Percentiles rank a stretch among this genome's conserved stretches.
Conservation (phyloP, 2,329 filamentous ascomycete species). For the Exophiala lecanii-corni region DNA sequence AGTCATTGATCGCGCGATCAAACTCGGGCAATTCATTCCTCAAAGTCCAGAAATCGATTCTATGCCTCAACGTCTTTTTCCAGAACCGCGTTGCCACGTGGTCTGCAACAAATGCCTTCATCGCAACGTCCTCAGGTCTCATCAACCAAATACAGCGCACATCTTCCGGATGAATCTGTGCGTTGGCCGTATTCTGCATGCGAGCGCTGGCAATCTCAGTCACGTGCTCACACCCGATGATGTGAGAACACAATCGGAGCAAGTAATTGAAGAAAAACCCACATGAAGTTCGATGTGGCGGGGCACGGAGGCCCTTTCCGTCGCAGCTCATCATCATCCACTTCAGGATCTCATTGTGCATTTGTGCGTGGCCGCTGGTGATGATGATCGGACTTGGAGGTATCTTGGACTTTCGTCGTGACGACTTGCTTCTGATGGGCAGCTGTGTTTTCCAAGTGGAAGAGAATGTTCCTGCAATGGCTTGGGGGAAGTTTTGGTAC, state of each 20-base stretch:
- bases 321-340: slow-evolving; percentile 23
- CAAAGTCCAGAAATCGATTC: slow-evolving; percentile 13
- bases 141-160: slow-evolving; percentile 14
- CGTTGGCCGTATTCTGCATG: slow-evolving; percentile 11
- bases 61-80: slow-evolving; percentile 12
- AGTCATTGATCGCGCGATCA: slow-evolving; percentile 11
- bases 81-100: slow-evolving; percentile 16
- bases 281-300: slow-evolving; percentile 5
- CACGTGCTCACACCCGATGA: slow-evolving; percentile 17
- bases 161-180: slow-evolving; percentile 22
- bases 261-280: slow-evolving; percentile 14
- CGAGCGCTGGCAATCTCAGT: slow-evolving; percentile 4
- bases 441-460: slow-evolving; percentile 11
- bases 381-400: slow-evolving; percentile 3
- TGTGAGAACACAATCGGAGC: slow-evolving; percentile 6
- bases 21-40: slow-evolving; percentile 17
- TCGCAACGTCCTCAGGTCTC: slow-evolving; percentile 5
- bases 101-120: slow-evolving; percentile 14
- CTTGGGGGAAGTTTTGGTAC: slow-evolving; percentile 16
- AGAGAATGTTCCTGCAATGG: slow-evolving; percentile 16
- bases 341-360: slow-evolving; percentile 15
- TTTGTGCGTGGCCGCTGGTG: slow-evolving; percentile 12
- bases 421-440: slow-evolving; percentile 1
- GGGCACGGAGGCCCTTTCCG: slow-evolving; percentile 11
- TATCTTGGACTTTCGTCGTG: not conserved